A percentile compares a stretch with the other conserved stretches of the same genome.
phyloP scores from a whole-genome alignment of 1,139 yeast genomes.

The Wickerhamomyces sp. region DNA sequence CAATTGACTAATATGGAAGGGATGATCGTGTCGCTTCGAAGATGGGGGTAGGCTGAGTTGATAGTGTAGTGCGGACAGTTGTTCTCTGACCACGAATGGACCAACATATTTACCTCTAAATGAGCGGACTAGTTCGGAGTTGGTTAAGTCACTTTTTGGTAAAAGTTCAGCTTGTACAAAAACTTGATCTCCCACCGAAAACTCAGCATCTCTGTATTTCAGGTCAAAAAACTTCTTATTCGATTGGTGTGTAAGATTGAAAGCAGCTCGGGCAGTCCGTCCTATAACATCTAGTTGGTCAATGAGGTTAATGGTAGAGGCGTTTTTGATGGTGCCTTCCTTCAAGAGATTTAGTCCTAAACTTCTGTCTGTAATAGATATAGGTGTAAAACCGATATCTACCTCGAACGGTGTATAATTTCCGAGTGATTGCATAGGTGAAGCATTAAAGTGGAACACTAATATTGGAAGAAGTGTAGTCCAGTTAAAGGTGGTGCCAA shows the following conservation, averaged over 20 bases:
- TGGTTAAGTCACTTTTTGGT: background rate
- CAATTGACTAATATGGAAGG: background rate
- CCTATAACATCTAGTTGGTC: too few species aligned
- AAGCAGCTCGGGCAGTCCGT: background rate
- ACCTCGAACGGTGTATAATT: background rate
- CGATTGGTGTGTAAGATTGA: background rate
- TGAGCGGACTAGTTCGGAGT: too few species aligned
- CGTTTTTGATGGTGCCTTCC: too few species aligned
- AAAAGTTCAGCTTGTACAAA: background rate
- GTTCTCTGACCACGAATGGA: background rate
- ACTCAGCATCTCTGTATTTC: background rate
- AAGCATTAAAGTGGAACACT: background rate
- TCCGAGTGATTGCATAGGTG: background rate
- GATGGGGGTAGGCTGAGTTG: background rate
- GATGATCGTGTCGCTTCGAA: background rate
- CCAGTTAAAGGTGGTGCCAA: background rate
- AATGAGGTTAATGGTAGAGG: too few species aligned
- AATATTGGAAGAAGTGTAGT: background rate
- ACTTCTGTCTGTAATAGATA: too few species aligned
- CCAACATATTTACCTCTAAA: background rate
- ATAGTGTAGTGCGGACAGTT: background rate
- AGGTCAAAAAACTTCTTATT: background rate
- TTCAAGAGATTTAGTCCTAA: too few species aligned
- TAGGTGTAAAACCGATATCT: background rate
- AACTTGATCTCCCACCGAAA: background rate